A percentile compares a stretch with the other conserved stretches of the same genome.
phyloP scores from a whole-genome alignment of 805 yeast genomes.

The Kodamaea jinghongensis region DNA sequence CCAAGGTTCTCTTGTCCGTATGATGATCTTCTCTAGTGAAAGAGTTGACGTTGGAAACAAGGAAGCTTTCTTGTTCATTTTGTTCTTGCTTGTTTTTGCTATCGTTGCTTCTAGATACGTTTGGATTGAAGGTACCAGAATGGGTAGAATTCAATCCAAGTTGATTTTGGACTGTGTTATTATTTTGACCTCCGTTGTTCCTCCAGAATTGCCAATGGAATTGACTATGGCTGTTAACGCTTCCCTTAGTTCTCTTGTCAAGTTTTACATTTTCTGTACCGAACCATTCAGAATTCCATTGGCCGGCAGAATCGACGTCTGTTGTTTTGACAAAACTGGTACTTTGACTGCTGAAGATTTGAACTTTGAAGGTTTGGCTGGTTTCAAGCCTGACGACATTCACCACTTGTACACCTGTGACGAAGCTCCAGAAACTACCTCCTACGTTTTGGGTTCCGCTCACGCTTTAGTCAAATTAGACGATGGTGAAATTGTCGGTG shows the following conservation, averaged over 20 bases:
- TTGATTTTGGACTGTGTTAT: constrained; percentile 92
- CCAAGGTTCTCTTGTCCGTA: constrained; percentile 95
- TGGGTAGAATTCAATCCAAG: constrained; percentile 94
- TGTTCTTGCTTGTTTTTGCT: constrained; percentile 87
- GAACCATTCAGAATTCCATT: constrained; percentile 97
- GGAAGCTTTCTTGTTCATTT: constrained; percentile 89
- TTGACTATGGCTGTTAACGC: constrained; percentile 96
- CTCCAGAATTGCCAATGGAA: constrained; percentile 99
- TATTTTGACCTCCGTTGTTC: constrained; percentile 95
- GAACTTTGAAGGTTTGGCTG: constrained; percentile 94
- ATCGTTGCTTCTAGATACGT: constrained; percentile 96
- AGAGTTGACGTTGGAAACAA: constrained; percentile 93
- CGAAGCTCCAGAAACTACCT: constrained; percentile 69
- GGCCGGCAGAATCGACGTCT: constrained; percentile 97
- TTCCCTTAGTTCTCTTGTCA: constrained; percentile 82
- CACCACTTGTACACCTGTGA: constrained; percentile 52
- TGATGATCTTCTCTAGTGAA: constrained; percentile 96
- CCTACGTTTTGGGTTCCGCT: constrained; percentile 83
- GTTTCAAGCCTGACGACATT: constrained; percentile 51
- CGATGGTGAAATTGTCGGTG: constrained; percentile 97
- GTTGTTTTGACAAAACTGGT: constrained; percentile 98
- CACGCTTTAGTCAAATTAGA: constrained; percentile 93
- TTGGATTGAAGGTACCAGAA: constrained; percentile 94
- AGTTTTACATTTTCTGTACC: constrained; percentile 90
- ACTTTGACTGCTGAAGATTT: constrained; percentile 96